These are phyloP conservation scores for Nicotiana knightiana DNA, from an alignment of 257 asterid species.

Conservation along the genomic window DNA sequence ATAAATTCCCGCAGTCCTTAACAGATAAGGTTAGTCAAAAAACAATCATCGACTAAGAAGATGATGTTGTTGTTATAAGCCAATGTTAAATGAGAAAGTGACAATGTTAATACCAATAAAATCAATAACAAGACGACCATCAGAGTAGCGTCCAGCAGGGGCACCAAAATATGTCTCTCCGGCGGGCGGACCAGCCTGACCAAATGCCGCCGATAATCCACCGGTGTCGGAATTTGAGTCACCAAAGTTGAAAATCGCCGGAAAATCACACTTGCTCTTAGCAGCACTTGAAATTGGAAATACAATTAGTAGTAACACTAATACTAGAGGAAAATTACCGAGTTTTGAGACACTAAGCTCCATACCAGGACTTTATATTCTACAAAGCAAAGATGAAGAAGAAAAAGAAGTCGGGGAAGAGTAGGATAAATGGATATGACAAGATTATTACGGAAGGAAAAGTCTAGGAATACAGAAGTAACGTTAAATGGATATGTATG, in stretches of 20 bases:
- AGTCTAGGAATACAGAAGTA: too few species aligned
- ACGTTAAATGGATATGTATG: too few species aligned
- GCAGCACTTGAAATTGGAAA: neutral
- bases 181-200: slow-evolving; percentile 72
- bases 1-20: neutral
- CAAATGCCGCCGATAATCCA: slow-evolving; percentile 88
- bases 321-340: neutral
- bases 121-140: slow-evolving; percentile 77
- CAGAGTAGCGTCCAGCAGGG: slow-evolving; percentile 86
- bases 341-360: neutral
- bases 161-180: slow-evolving; percentile 73
- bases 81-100: too few species aligned
- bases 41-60: too few species aligned
- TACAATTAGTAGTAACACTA: neutral
- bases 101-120: slow-evolving; percentile 15
- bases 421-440: neutral
- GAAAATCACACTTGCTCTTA: slow-evolving; percentile 39
- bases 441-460: neutral
- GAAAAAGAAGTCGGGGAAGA: neutral
- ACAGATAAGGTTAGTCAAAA: neutral
- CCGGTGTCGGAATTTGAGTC: slow-evolving; percentile 98
- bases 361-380: neutral
- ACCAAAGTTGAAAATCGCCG: slow-evolving; percentile 88
- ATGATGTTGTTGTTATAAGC: too few species aligned
- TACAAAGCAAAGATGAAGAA: neutral